These are phyloP conservation scores for Hondaea fermentalgiana DNA, from an alignment of 108 stramenopile species.

Conservation along the genomic window DNA sequence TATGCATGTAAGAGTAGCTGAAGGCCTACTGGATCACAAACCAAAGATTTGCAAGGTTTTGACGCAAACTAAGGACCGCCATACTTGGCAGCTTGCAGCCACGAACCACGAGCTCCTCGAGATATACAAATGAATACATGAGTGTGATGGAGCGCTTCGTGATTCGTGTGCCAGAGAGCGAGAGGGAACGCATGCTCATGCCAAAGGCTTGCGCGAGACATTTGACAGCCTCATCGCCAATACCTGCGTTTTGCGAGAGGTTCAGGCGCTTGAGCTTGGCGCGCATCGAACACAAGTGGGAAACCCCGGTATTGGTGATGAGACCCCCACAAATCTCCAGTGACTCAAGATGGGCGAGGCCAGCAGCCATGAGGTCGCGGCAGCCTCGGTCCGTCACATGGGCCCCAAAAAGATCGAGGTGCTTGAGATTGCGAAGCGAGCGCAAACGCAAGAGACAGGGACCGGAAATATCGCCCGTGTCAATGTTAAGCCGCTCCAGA, in stretches of 20 bases:
- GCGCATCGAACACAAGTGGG: neutral
- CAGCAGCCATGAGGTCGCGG: neutral
- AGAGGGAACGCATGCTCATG: neutral
- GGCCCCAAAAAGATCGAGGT: conserved; percentile 7
- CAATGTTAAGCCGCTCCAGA: neutral
- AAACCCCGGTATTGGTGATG: neutral
- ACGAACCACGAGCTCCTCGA: neutral
- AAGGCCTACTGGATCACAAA: neutral
- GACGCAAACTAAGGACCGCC: neutral
- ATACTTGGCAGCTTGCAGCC: conserved; percentile 12
- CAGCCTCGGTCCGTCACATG: neutral
- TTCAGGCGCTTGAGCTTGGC: neutral
- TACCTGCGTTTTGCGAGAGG: neutral
- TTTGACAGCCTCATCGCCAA: neutral
- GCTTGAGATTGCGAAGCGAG: neutral
- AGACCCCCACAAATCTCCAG: neutral
- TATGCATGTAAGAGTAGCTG: too few species aligned
- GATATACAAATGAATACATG: neutral
- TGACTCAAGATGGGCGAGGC: neutral
- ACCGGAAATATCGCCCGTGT: neutral
- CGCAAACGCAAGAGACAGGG: neutral
- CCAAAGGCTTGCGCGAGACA: neutral
- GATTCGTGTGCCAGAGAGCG: neutral
- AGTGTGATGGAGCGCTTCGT: neutral
- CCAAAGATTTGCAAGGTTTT: neutral